Percentiles rank a stretch among this genome's conserved stretches.
Conservation (phyloP, 106 monocot genomes). For the Amphibolis antarctica region DNA sequence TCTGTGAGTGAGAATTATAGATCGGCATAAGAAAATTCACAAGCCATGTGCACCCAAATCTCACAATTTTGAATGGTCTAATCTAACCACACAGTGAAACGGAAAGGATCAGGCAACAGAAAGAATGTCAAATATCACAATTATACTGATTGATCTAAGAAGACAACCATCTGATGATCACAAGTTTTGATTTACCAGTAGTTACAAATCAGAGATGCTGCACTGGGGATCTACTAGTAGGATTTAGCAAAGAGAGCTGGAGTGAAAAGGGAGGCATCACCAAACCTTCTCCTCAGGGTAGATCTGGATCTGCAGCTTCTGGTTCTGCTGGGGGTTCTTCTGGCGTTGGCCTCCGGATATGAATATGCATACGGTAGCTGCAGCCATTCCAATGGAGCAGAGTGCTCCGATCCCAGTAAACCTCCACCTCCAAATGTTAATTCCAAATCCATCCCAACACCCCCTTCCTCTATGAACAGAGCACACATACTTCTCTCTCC, state of each 20-base stretch:
- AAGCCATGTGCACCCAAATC: too few species aligned
- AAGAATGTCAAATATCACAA: too few species aligned
- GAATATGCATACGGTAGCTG: slow-evolving; percentile 46
- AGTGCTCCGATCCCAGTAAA: slow-evolving; percentile 31
- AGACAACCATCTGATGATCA: too few species aligned
- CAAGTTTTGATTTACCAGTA: too few species aligned
- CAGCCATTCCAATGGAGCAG: slow-evolving; percentile 49
- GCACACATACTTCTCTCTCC: background rate
- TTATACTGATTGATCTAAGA: too few species aligned
- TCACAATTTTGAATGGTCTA: too few species aligned
- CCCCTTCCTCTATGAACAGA: slow-evolving; percentile 2
- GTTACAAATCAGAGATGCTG: too few species aligned
- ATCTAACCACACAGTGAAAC: too few species aligned
- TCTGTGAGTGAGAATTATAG: too few species aligned
- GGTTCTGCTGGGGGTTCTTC: slow-evolving; percentile 21
- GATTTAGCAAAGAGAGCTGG: background rate
- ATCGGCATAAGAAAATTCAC: too few species aligned
- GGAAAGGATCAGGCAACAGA: too few species aligned
- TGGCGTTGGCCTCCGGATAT: slow-evolving; percentile 27
- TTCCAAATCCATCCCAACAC: slow-evolving; percentile 18
- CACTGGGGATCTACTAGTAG: background rate
- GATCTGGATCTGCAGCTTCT: slow-evolving; percentile 46
- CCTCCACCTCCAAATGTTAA: slow-evolving; percentile 34
- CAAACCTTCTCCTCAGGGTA: slow-evolving; percentile 45
- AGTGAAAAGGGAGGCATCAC: background rate